phyloP scores from a whole-genome alignment of 805 yeast genomes.

The Candida succiphila region DNA sequence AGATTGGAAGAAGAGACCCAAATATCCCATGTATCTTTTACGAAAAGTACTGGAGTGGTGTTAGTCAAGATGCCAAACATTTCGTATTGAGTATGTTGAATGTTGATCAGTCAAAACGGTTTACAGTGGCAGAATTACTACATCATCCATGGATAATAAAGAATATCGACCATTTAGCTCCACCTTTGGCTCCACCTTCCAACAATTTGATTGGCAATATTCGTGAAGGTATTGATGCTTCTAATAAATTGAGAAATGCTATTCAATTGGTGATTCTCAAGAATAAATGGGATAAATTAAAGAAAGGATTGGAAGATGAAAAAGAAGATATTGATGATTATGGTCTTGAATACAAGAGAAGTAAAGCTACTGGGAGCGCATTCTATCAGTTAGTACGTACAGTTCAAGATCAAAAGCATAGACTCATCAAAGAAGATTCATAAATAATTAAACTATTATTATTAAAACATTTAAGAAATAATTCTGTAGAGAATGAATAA shows the following conservation, averaged over 20 bases:
- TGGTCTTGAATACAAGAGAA: constrained; percentile 1
- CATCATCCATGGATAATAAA: constrained; percentile 64
- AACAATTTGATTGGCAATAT: constrained; percentile 66
- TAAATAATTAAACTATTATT: constrained; percentile 14
- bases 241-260: constrained; percentile 67
- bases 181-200: not conserved
- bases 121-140: constrained; percentile 52
- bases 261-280: constrained; percentile 70
- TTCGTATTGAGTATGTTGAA: constrained; percentile 61
- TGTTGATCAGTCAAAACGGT: constrained; percentile 48
- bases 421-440: constrained; percentile 45
- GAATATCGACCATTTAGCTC: constrained; percentile 4
- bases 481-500: constrained; percentile 81
- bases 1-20: constrained; percentile 43
- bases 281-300: constrained; percentile 61
- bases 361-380: constrained; percentile 5
- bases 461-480: constrained; percentile 27
- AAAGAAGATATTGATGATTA: constrained; percentile 28
- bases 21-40: constrained; percentile 64
- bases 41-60: constrained; percentile 65
- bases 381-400: constrained; percentile 6
- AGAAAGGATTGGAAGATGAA: constrained; percentile 40
- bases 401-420: constrained; percentile 8
- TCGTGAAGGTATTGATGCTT: constrained; percentile 65
- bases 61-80: constrained; percentile 63